These are phyloP conservation scores for Ophiostoma ips DNA, from an alignment of 2,329 filamentous ascomycete species.

Conservation along the genomic window DNA sequence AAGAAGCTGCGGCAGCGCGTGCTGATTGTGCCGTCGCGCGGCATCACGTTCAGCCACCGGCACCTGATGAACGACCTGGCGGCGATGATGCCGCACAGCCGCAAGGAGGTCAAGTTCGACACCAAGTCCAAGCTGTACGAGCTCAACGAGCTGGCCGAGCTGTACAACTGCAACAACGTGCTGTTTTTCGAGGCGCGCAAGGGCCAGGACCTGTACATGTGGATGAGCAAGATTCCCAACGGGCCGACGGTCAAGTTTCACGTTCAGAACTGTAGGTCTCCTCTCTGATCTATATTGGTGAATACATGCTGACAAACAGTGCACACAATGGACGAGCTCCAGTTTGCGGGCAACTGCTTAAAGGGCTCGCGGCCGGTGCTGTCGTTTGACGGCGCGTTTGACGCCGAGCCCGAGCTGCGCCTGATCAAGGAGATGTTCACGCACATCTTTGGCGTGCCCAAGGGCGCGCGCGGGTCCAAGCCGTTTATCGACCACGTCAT, in stretches of 20 bases:
- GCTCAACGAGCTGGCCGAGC: slow-evolving; percentile 59
- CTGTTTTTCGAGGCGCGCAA: slow-evolving; percentile 94
- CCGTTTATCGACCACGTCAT: slow-evolving; percentile 95
- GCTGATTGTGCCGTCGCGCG: slow-evolving; percentile 80
- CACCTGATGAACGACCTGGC: slow-evolving; percentile 85
- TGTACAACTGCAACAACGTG: slow-evolving; percentile 81
- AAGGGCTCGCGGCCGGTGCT: slow-evolving; percentile 86
- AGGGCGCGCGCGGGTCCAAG: slow-evolving; percentile 77
- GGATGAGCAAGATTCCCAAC: slow-evolving; percentile 84
- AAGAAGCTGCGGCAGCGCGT: slow-evolving; percentile 61
- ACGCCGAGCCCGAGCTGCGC: slow-evolving; percentile 62
- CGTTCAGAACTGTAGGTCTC: slow-evolving; percentile 53
- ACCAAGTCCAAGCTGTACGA: slow-evolving; percentile 79
- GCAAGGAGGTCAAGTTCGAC: slow-evolving; percentile 94
- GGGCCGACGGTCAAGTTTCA: slow-evolving; percentile 51
- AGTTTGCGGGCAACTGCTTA: slow-evolving; percentile 92
- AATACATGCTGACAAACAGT: slow-evolving; percentile 31
- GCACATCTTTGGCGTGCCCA: slow-evolving; percentile 84
- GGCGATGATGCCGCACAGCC: slow-evolving; percentile 75
- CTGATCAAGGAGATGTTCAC: slow-evolving; percentile 82
- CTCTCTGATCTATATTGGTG: not conserved
- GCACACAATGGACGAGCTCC: slow-evolving; percentile 92
- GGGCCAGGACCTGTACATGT: slow-evolving; percentile 85
- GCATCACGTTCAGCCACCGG: slow-evolving; percentile 86
- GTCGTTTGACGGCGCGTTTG: slow-evolving; percentile 82